Percentiles rank a stretch among this genome's conserved stretches.
Conservation (phyloP, 306 rosid species). For the Neltuma alba region DNA sequence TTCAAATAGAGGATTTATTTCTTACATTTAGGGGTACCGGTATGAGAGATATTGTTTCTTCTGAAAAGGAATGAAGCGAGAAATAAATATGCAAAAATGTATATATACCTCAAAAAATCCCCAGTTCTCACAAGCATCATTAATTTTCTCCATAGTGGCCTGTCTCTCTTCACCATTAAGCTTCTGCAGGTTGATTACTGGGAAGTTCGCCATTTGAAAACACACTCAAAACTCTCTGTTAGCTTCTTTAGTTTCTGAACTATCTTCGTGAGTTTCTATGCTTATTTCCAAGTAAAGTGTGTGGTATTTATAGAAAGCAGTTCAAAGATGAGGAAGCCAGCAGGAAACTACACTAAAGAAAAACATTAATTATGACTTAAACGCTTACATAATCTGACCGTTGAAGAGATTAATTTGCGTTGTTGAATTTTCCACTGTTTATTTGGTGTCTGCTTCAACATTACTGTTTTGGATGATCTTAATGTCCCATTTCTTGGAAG, state of each 20-base stretch:
- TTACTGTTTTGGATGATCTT: neutral
- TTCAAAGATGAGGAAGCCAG: neutral
- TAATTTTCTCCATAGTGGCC: constrained; percentile 49
- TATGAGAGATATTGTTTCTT: too few species aligned
- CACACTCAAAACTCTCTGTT: neutral
- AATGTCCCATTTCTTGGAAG: neutral
- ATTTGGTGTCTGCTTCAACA: neutral
- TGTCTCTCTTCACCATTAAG: constrained; percentile 53
- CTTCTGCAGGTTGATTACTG: constrained; percentile 52
- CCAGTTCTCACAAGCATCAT: constrained; percentile 35
- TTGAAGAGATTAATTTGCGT: neutral
- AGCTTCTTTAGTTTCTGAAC: neutral
- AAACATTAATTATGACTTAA: neutral
- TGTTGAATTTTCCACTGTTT: constrained; percentile 26
- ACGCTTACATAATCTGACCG: neutral
- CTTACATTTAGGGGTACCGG: too few species aligned
- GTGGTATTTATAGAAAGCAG: constrained; percentile 30
- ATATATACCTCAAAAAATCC: constrained; percentile 49
- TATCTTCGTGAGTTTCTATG: neutral
- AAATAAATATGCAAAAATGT: neutral
- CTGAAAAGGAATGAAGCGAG: too few species aligned
- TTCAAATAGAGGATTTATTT: too few species aligned
- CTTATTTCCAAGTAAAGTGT: neutral
- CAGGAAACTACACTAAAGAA: neutral
- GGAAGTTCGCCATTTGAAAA: constrained; percentile 8